A percentile compares a stretch with the other conserved stretches of the same genome.
phyloP scores from a whole-genome alignment of 2,329 filamentous ascomycete genomes.

The Neonectria coccinea region DNA sequence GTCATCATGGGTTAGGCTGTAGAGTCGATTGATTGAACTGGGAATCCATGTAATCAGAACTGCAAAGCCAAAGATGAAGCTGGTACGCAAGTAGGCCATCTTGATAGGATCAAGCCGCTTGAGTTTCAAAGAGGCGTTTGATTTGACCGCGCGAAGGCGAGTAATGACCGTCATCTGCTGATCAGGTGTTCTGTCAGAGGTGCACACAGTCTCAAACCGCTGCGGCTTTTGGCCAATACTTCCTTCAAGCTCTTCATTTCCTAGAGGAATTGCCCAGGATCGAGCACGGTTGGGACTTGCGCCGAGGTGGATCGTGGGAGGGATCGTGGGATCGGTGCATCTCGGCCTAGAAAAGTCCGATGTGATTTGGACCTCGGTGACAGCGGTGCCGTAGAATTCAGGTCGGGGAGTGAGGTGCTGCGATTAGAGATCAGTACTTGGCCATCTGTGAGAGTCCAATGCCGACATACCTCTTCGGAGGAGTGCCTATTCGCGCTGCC shows the following conservation, averaged over 20 bases:
- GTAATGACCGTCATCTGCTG: slow-evolving; percentile 32
- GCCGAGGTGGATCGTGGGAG: slow-evolving; percentile 31
- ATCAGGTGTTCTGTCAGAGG: slow-evolving; percentile 39
- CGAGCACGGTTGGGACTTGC: slow-evolving; percentile 35
- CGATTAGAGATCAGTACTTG: slow-evolving; percentile 30
- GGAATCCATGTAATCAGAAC: slow-evolving; percentile 72
- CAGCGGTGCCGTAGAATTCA: slow-evolving; percentile 59
- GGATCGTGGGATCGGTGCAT: slow-evolving; percentile 20
- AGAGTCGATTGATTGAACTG: slow-evolving; percentile 79
- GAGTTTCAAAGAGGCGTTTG: slow-evolving; percentile 49
- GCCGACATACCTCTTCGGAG: slow-evolving; percentile 49
- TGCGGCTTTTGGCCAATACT: slow-evolving; percentile 32
- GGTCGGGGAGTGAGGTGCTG: slow-evolving; percentile 45
- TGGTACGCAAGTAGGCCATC: slow-evolving; percentile 69
- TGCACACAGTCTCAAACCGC: slow-evolving; percentile 47
- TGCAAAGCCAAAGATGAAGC: slow-evolving; percentile 70
- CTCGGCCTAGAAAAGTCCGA: slow-evolving; percentile 40
- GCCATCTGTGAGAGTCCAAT: not conserved
- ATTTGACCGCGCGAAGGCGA: slow-evolving; percentile 42
- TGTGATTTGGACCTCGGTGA: slow-evolving; percentile 63
- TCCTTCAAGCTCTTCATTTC: slow-evolving; percentile 32
- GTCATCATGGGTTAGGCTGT: slow-evolving; percentile 67
- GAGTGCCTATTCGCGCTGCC: slow-evolving; percentile 48
- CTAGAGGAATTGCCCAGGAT: slow-evolving; percentile 42
- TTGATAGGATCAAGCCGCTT: slow-evolving; percentile 64